Evolutionary conservation across 805 yeast species (phyloP).

Genomic region (Priceomyces haplophilus): DNA sequence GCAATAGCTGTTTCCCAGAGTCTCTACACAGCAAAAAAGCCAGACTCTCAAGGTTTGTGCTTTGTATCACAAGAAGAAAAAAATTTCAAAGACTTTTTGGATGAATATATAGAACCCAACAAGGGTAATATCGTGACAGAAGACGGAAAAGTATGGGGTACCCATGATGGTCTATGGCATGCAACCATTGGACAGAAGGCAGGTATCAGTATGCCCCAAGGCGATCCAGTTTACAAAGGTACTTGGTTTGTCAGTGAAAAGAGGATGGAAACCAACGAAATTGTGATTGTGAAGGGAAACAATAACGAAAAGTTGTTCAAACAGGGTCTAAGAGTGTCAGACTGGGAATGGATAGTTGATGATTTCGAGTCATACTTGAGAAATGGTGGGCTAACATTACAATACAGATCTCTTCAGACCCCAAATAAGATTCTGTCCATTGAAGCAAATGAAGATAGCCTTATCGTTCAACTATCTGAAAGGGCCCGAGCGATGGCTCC

Average conservation of each 20-base stretch:
- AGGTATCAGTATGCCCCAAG: constrained; percentile 85
- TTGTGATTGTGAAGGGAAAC: constrained; percentile 74
- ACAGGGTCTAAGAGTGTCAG: constrained; percentile 37
- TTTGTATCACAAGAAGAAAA: constrained; percentile 69
- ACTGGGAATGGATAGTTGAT: constrained; percentile 49
- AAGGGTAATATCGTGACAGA: constrained; percentile 81
- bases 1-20: constrained; percentile 53
- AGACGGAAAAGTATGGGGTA: constrained; percentile 74
- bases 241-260: constrained; percentile 86
- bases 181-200: constrained; percentile 92
- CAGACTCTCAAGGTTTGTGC: constrained; percentile 93
- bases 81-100: constrained; percentile 66
- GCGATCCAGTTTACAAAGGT: constrained; percentile 70
- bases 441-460: constrained; percentile 12
- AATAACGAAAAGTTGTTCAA: constrained; percentile 55
- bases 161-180: constrained; percentile 86
- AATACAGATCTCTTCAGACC: constrained; percentile 69
- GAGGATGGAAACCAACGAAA: constrained; percentile 57
- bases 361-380: constrained; percentile 6
- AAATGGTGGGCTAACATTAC: constrained; percentile 42
- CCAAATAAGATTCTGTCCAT: constrained; percentile 41
- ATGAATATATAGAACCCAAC: constrained; percentile 65
- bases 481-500: constrained; percentile 76
- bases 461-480: constrained; percentile 39
- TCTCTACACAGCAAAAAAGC: constrained; percentile 69